Evolutionary conservation across 495 filamentous ascomycete genomes (phyloP).

Genomic region (Penicillium ochrochloron): DNA sequence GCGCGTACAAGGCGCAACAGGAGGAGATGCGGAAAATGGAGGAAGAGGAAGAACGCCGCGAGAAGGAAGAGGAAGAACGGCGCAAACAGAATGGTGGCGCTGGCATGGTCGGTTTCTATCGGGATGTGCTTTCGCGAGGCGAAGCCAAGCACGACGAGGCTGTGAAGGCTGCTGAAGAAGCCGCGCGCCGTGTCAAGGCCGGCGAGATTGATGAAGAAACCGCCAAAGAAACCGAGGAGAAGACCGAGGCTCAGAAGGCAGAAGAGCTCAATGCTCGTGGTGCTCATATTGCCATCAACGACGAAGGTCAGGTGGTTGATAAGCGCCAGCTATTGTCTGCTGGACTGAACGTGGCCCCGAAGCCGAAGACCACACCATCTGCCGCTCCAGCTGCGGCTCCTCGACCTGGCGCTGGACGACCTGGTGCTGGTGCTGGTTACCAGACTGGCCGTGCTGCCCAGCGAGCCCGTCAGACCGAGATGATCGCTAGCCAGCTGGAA

Average conservation of each 20-base stretch:
- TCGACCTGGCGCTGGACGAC: conserved; percentile 34
- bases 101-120: conserved; percentile 89
- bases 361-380: conserved; percentile 51
- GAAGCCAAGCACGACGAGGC: conserved; percentile 74
- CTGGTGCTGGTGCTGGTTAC: conserved; percentile 34
- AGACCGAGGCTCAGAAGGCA: conserved; percentile 73
- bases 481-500: conserved; percentile 76
- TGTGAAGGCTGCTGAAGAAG: conserved; percentile 71
- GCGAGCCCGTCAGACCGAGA: conserved; percentile 80
- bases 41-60: conserved; percentile 74
- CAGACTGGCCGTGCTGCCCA: conserved; percentile 59
- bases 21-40: conserved; percentile 78
- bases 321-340: conserved; percentile 88
- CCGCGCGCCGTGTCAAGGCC: conserved; percentile 56
- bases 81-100: conserved; percentile 62
- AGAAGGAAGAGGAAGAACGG: conserved; percentile 69
- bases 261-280: conserved; percentile 73
- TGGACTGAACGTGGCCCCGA: conserved; percentile 80
- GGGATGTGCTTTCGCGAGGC: conserved; percentile 74
- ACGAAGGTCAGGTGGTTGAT: conserved; percentile 93
- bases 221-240: conserved; percentile 52
- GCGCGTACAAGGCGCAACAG: conserved; percentile 93
- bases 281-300: conserved; percentile 76
- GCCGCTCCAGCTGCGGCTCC: conserved; percentile 39
- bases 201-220: conserved; percentile 36